These are phyloP conservation scores for Suillus weaverae DNA, from an alignment of 768 basidiomycete species.

Conservation along the genomic window DNA sequence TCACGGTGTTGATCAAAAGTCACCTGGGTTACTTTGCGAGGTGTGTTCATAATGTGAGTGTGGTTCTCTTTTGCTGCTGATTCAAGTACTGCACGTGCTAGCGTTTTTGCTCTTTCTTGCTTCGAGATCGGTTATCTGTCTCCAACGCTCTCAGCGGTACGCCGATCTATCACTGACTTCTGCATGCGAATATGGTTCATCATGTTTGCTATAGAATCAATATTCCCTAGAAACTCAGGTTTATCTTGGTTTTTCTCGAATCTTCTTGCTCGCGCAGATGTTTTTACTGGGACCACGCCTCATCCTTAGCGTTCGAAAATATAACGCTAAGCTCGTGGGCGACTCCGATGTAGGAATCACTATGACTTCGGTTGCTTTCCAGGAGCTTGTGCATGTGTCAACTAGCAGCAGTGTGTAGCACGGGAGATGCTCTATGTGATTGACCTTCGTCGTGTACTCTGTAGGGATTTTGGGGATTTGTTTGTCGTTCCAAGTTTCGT, in stretches of 20 bases:
- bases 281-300: neutral
- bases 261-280: neutral
- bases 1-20: neutral
- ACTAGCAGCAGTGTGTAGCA: neutral
- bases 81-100: neutral
- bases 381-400: neutral
- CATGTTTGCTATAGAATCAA: neutral
- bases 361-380: neutral
- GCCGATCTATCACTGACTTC: neutral
- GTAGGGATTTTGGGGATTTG: no score
- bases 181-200: neutral
- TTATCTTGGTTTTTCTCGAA: neutral
- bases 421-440: no score
- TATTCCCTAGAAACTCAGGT: neutral
- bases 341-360: neutral
- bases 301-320: neutral
- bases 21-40: neutral
- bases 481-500: no score
- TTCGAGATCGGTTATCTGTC: neutral
- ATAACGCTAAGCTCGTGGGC: neutral
- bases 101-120: neutral
- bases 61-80: neutral
- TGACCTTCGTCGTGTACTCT: no score
- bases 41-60: neutral
- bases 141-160: neutral